Percentiles rank a stretch among this genome's conserved stretches.
Conservation (phyloP, 2,329 filamentous ascomycete species). For the Hymenoscyphus scutula region DNA sequence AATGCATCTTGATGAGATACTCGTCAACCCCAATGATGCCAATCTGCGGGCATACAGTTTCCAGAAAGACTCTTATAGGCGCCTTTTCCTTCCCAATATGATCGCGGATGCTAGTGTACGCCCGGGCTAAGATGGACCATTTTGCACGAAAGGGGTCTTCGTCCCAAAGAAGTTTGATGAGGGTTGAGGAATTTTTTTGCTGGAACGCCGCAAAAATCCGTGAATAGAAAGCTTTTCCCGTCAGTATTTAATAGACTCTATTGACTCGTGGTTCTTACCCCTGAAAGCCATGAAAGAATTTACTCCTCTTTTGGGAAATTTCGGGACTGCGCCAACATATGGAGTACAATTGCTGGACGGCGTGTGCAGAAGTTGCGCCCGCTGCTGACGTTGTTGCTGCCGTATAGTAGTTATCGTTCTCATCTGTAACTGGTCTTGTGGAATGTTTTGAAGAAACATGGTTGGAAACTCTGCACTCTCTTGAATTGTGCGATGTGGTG, state of each 20-base stretch:
- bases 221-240: constrained; percentile 17
- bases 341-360: neutral
- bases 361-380: neutral
- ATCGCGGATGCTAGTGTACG: constrained; percentile 28
- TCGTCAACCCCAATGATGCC: constrained; percentile 23
- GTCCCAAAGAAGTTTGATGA: constrained; percentile 25
- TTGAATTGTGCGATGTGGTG: neutral
- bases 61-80: constrained; percentile 22
- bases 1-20: constrained; percentile 26
- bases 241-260: constrained; percentile 6
- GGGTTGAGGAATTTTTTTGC: constrained; percentile 27
- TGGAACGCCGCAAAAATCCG: constrained; percentile 18
- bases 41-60: constrained; percentile 21
- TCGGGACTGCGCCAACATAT: neutral
- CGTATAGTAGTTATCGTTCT: neutral
- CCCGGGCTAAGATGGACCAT: constrained; percentile 26
- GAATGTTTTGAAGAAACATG: constrained; percentile 3
- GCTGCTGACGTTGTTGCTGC: neutral
- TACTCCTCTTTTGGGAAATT: constrained; percentile 12
- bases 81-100: constrained; percentile 21
- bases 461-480: neutral
- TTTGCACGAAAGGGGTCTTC: constrained; percentile 28
- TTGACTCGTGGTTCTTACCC: constrained; percentile 13
- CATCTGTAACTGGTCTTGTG: neutral
- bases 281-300: constrained; percentile 27